Evolutionary conservation across 805 yeast genomes (phyloP).

Genomic region (Candida mattraensis): DNA sequence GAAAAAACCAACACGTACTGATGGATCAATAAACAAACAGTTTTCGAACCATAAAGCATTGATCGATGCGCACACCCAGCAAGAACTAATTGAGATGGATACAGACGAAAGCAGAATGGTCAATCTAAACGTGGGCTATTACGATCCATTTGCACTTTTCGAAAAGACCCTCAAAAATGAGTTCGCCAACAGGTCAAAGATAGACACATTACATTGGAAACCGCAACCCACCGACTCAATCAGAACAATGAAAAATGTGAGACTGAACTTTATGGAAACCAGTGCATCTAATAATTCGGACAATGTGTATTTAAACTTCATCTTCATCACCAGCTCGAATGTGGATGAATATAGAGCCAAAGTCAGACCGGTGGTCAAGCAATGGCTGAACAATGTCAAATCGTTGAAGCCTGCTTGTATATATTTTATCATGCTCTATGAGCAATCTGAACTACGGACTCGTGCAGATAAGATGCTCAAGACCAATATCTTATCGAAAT

Average conservation of each 20-base stretch:
- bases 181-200: constrained; percentile 48
- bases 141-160: constrained; percentile 71
- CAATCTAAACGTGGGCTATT: constrained; percentile 50
- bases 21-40: too few species aligned
- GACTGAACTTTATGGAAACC: constrained; percentile 57
- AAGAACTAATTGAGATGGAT: too few species aligned
- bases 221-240: constrained; percentile 48
- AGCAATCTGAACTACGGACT: constrained; percentile 26
- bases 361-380: constrained; percentile 77
- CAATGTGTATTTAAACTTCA: constrained; percentile 51
- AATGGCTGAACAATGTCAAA: constrained; percentile 63
- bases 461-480: constrained; percentile 29
- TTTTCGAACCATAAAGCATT: too few species aligned
- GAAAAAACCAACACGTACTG: too few species aligned
- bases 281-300: constrained; percentile 37
- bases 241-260: constrained; percentile 61
- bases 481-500: constrained; percentile 31
- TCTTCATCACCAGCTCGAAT: constrained; percentile 65
- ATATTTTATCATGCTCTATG: constrained; percentile 53
- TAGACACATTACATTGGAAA: constrained; percentile 73
- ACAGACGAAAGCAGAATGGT: constrained; percentile 9
- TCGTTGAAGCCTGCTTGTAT: constrained; percentile 53
- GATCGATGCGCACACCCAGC: too few species aligned
- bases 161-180: constrained; percentile 41
- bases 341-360: constrained; percentile 75